Evolutionary conservation across 257 asterid species (phyloP), one percentile per base, ranked within the genome.

Genomic region (Anisodus tanguticus): DNA sequence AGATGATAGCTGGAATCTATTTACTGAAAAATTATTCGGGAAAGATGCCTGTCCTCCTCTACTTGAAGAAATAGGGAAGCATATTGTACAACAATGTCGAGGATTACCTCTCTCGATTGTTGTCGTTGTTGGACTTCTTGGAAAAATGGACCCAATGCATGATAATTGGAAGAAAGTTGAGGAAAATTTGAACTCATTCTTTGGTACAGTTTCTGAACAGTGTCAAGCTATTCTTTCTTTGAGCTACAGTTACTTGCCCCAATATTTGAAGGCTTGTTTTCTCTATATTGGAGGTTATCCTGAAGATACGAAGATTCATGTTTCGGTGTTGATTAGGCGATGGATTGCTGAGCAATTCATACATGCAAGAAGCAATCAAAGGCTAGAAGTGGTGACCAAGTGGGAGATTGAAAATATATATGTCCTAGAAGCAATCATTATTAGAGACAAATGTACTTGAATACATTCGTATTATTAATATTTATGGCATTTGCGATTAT

Each of bases 261-360:
- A 66, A 12, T 22, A 55, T 19, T 59, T 84, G 81, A 84, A 53
- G 31, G 81, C 84, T 3, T 85, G 87, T 19, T 85, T 80, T 69
- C 87, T 85, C 64, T 85, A 85, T 68, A 17, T 54, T 63, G 84
- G 80, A 13, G 53, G 66, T 26, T 85, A 81, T 60, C 49, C 8
- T 16, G 87, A 81, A 19, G 87, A 81, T 49, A 35, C 47, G 66
- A 8, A 13, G 39, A 85, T 70, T 69, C 16, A 0, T 8, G 79
- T 82, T 51, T 17, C 63, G 9, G 35, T n/a, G 59, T 8, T 81
- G 82, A 58, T 49, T 9, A 17, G 58, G 54, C 35, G 19, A 3
- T 85, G 86, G 86, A 80, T 83, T 2, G 78, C 47, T 26, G 88
- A 83, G 60, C 82, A 83, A 8, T 83, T 86, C 47, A 19, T 86